A percentile compares a stretch with the other conserved stretches of the same genome.
These are phyloP conservation scores for Plasmopara muralis DNA, from an alignment of 352 stramenopile species.

Conservation along the genomic window DNA sequence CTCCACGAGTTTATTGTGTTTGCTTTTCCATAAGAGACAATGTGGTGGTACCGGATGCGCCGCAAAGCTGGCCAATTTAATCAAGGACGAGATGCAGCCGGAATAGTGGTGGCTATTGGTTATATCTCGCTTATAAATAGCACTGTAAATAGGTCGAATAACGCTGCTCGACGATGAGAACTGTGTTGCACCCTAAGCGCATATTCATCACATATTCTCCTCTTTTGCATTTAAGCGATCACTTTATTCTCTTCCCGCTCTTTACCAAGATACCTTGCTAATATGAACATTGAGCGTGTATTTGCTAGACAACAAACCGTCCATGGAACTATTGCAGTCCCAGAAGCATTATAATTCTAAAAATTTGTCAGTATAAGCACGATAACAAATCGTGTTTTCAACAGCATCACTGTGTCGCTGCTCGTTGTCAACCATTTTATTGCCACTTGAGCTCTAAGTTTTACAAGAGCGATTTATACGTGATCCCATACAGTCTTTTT, in stretches of 20 bases:
- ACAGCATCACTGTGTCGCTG: constrained; percentile 32
- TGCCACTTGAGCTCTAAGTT: constrained; percentile 42
- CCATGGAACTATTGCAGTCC: constrained; percentile 12
- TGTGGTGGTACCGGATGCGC: no score
- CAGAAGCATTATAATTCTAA: constrained; percentile 11
- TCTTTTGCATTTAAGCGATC: neutral
- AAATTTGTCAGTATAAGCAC: no score
- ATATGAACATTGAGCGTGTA: constrained; percentile 14
- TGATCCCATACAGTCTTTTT: constrained; percentile 16
- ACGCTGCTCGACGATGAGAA: no score
- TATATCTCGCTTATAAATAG: no score
- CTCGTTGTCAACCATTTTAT: constrained; percentile 76
- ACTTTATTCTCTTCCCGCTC: constrained; percentile 25
- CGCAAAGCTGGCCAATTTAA: no score
- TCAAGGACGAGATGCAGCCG: no score
- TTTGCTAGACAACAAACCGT: constrained; percentile 1
- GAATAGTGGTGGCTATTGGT: no score
- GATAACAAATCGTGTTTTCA: constrained; percentile 28
- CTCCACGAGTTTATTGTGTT: no score
- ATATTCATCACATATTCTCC: no score
- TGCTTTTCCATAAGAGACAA: no score
- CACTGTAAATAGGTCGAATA: no score
- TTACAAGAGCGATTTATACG: constrained; percentile 31
- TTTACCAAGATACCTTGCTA: constrained; percentile 25
- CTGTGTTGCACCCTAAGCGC: no score